Conservation (phyloP, 1,284 basidiomycete genomes). For the Boletus subluridellus region DNA sequence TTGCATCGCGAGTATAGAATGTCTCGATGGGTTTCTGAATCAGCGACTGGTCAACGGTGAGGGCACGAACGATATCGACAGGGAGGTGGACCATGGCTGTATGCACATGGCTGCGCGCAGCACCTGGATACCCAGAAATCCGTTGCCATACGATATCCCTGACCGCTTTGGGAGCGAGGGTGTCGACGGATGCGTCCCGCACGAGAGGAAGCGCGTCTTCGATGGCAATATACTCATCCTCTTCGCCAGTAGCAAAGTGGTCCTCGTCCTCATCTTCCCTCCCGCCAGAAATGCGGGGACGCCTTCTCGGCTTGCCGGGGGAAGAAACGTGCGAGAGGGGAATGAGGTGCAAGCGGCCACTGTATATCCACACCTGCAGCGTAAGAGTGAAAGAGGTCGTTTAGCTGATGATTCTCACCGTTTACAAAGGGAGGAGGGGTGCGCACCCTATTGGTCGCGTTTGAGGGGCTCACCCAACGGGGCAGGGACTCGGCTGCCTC, state of each 20-base stretch:
- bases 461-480: conserved; percentile 86
- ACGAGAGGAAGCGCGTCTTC: conserved; percentile 69
- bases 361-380: conserved; percentile 84
- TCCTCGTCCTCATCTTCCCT: conserved; percentile 52
- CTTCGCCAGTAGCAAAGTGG: conserved; percentile 40
- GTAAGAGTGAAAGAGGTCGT: conserved; percentile 26
- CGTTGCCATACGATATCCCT: conserved; percentile 66
- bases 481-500: conserved; percentile 93
- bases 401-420: conserved; percentile 34
- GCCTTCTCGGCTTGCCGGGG: conserved; percentile 51
- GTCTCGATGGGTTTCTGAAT: conserved; percentile 84
- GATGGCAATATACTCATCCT: conserved; percentile 54
- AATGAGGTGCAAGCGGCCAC: conserved; percentile 80
- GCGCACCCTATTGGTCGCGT: conserved; percentile 87
- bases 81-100: conserved; percentile 79
- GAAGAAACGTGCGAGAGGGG: conserved; percentile 73
- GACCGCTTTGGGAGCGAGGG: conserved; percentile 56
- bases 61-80: conserved; percentile 67
- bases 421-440: conserved; percentile 23
- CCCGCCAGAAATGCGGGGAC: conserved; percentile 41
- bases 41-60: conserved; percentile 63
- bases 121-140: conserved; percentile 71
- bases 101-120: conserved; percentile 73
- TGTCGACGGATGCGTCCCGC: conserved; percentile 49
- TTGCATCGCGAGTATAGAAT: conserved; percentile 90